Evolutionary conservation across 2,329 filamentous ascomycete species (phyloP).

Genomic region (Akanthomyces uredinophilus): DNA sequence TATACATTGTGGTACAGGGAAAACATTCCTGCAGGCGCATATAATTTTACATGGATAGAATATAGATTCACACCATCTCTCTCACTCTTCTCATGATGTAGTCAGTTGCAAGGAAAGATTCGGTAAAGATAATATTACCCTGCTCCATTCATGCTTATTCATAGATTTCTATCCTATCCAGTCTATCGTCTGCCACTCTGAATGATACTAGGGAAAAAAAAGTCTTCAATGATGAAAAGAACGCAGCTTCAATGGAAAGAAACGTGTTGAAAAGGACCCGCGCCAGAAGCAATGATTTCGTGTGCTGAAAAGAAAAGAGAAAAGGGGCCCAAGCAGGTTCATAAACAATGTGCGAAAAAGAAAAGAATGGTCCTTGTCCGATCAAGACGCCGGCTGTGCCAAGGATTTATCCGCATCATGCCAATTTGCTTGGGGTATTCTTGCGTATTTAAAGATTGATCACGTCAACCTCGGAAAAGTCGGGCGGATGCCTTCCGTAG

Average conservation of each 20-base stretch:
- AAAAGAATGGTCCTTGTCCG: neutral
- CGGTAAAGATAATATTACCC: no score
- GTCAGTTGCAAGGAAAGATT: no score
- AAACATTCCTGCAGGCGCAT: neutral
- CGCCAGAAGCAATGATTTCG: neutral
- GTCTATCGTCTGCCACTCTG: neutral
- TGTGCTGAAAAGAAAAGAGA: neutral
- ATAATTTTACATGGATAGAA: conserved; percentile 1
- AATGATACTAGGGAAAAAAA: neutral
- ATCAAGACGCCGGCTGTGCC: neutral
- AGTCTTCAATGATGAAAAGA: neutral
- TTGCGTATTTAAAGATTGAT: conserved; percentile 59
- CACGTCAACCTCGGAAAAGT: conserved; percentile 83
- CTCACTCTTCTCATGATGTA: no score
- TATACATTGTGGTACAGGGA: neutral
- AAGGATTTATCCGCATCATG: neutral
- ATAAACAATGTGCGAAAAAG: neutral
- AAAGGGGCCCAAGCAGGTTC: neutral
- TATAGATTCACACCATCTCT: neutral
- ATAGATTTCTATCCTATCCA: neutral
- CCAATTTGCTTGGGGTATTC: conserved; percentile 7
- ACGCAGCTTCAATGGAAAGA: neutral
- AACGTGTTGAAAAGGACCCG: neutral
- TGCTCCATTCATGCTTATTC: neutral
- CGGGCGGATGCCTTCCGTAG: conserved; percentile 79